Base-by-base conservation (phyloP, 2,329 filamentous ascomycete genomes). In the Nannizziopsis arthrosporioides region DNA sequence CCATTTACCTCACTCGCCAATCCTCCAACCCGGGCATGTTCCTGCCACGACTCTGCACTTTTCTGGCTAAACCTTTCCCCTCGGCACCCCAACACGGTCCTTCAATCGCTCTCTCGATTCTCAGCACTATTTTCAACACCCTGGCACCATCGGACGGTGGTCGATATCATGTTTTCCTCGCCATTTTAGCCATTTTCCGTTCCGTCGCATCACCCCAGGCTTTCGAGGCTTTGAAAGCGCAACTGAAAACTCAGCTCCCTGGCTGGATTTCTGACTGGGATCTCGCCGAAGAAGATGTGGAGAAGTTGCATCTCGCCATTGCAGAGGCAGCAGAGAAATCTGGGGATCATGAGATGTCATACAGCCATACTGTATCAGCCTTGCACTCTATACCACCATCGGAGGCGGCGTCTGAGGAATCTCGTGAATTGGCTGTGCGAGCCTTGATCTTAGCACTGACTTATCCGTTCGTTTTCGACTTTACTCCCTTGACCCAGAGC, bases 101-200 rank as follows among this genome's bases (percentile, higher is more conserved):
- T 54, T 83, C 84, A 43, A 78, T 98, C 56, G 87, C 88, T 55
- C 82, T 96, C 58, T 88, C 87, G 57, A 84, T 92, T 59, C 79
- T 98, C 58, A 88, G 86, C 63, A 95, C 89, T 59, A 81, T 98
- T 63, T 98, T 96, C 82, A 98, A 98, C 77, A 83, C 93, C 56
- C 78, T 96, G 57, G 72, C 81, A 57, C 72, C 81, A 53, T 74
- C 81, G 61, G 83, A 88, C 63, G 82, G 86, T 48, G 78, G 85
- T 63, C 82, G 92, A 53, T 94, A 84, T 70, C 84, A 94, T 64
- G 87, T 98, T 51, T 85, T 98, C 62, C 76, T 92, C 66, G 81
- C 88, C 61, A 88, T 95, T 58, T 71, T 96, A 54, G 82, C 82
- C 59, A 85, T 95, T 59, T 80, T 95, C 66, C 83, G 83, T 64